Base-by-base conservation (phyloP, 2,329 filamentous ascomycete species). In the Bipolaris zeicola region DNA sequence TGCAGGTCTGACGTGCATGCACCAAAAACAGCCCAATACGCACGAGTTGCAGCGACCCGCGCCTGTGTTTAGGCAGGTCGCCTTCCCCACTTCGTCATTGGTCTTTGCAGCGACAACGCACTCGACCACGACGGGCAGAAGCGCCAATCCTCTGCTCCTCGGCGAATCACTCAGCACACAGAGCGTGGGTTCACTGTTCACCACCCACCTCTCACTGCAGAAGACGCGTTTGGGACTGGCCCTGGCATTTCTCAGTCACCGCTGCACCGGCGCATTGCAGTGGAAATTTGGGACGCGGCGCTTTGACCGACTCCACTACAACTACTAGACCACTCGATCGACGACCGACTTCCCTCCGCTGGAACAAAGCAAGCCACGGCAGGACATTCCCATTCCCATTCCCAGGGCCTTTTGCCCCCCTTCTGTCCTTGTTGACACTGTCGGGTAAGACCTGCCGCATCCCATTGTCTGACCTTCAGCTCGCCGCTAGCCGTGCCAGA, bases 31-130 rank as follows among this genome's bases (percentile, higher is more conserved):
- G 52, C 33, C 33, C 39, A 34, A 41, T 41, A 43, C 53, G 39
- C 54, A 44, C 18, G 24, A 48, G 44, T 50, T 50, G 53, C 55
- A 56, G 55, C 49, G 43, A 57, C 53, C 57, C 52, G 59, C 52
- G 62, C 52, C 58, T 60, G 60, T 61, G 57, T 57, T 63, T 61
- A 62, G 56, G 58, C 54, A 51, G 16, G 60, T 41, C 48, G 52
- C 52, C 61, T 62, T 65, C 67, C 59, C 61, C 60, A 69, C 60
- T 62, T 63, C 68, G 65, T 67, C 66, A 70, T 71, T 72, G 67
- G 64, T 61, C 63, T 64, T 58, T 54, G 54, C 61, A 60, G 62
- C 53, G 61, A 66, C 64, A 68, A 63, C 60, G 56, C 65, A 65
- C 57, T 64, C 60, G 59, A 58, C 56, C 56, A 61, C 62, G 54